Percentiles rank a stretch among this genome's conserved stretches.
Conservation (phyloP, 805 yeast species). For the Pichia rugopelliculosa region DNA sequence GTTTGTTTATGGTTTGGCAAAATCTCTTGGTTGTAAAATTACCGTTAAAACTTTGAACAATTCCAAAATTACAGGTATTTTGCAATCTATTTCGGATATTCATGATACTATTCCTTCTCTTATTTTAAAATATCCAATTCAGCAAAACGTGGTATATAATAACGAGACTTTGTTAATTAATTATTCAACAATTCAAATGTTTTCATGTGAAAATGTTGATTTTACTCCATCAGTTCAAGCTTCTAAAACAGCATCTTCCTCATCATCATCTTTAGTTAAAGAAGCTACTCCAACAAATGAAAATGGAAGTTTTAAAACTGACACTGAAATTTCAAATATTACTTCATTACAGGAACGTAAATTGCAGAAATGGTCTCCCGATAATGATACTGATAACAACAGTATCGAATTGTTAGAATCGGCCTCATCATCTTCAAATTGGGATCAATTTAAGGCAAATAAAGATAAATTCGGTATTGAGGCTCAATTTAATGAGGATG, state of each 20-base stretch:
- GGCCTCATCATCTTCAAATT: constrained; percentile 28
- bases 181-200: constrained; percentile 18
- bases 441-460: constrained; percentile 97
- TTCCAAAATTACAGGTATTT: constrained; percentile 48
- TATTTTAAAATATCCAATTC: constrained; percentile 45
- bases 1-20: constrained; percentile 44
- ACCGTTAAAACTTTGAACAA: constrained; percentile 45
- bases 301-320: constrained; percentile 58
- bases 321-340: constrained; percentile 66
- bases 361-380: constrained; percentile 82
- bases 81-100: constrained; percentile 39
- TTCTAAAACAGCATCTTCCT: neutral
- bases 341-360: constrained; percentile 53
- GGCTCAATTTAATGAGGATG: constrained; percentile 75
- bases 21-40: constrained; percentile 52
- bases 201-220: constrained; percentile 7
- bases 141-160: constrained; percentile 28
- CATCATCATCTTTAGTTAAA: neutral
- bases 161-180: constrained; percentile 36
- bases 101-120: constrained; percentile 43
- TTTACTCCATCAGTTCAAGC: neutral
- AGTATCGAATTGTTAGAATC: neutral
- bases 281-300: constrained; percentile 2
- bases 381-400: constrained; percentile 24
- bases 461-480: constrained; percentile 82